phyloP scores from a whole-genome alignment of 176 grass and related monocot species.

The Dactylis glomerata region DNA sequence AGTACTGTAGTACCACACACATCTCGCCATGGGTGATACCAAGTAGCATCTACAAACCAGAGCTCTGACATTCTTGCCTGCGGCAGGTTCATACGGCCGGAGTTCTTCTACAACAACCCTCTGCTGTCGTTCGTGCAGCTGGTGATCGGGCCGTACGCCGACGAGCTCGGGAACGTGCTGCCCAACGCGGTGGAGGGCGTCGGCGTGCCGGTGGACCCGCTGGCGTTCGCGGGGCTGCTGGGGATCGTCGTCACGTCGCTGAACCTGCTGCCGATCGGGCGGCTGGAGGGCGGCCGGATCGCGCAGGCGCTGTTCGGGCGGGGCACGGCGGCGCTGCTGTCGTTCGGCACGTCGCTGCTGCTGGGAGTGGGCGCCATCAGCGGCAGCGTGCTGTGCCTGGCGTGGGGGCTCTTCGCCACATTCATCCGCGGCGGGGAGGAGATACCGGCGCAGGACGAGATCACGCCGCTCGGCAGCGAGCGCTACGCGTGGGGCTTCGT shows the following conservation, averaged over 20 bases:
- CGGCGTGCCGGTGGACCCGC: constrained; percentile 90
- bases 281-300: constrained; percentile 82
- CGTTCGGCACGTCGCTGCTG: constrained; percentile 63
- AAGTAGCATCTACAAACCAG: background rate
- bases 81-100: constrained; percentile 77
- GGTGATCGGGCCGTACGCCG: constrained; percentile 88
- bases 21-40: background rate
- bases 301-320: constrained; percentile 82
- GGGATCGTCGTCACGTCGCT: constrained; percentile 97
- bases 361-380: constrained; percentile 60
- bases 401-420: constrained; percentile 88
- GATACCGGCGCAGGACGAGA: constrained; percentile 91
- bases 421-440: constrained; percentile 92
- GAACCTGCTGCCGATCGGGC: constrained; percentile 81
- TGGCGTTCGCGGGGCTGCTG: constrained; percentile 93
- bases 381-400: constrained; percentile 91
- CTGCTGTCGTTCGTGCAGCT: constrained; percentile 92
- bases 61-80: background rate
- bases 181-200: constrained; percentile 96
- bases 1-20: background rate
- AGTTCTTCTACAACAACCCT: constrained; percentile 99
- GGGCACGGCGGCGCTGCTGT: constrained; percentile 61
- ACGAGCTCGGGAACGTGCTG: constrained; percentile 99
- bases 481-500: constrained; percentile 63
- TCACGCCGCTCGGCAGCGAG: constrained; percentile 67